phyloP scores from a whole-genome alignment of 208 protist species.

The Trypanosoma melophagium region DNA sequence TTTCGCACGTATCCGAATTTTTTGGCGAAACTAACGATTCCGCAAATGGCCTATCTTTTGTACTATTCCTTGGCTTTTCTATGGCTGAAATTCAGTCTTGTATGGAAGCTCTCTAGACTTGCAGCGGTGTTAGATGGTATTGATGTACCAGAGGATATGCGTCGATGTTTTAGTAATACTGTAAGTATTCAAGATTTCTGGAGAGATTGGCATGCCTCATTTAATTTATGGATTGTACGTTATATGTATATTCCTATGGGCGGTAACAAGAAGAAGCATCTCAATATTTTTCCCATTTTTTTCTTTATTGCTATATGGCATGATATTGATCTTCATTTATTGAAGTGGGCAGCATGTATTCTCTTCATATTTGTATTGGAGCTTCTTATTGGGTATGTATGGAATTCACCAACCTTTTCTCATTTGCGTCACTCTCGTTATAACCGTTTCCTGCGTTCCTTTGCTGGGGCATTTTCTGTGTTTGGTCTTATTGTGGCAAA shows the following conservation, averaged over 20 bases:
- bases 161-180: conserved; percentile 65
- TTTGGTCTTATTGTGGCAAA: conserved; percentile 61
- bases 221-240: conserved; percentile 93
- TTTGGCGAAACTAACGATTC: conserved; percentile 14
- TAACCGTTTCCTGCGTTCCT: conserved; percentile 25
- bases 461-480: conserved; percentile 35
- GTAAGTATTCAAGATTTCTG: conserved; percentile 88
- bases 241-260: conserved; percentile 86
- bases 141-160: conserved; percentile 86
- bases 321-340: conserved; percentile 71
- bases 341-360: conserved; percentile 73
- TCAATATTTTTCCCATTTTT: conserved; percentile 88
- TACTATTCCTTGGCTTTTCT: conserved; percentile 57
- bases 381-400: conserved; percentile 35
- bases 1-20: conserved; percentile 32
- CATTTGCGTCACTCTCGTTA: conserved; percentile 12
- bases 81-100: conserved; percentile 71
- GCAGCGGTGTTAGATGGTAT: conserved; percentile 69
- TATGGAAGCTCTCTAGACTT: conserved; percentile 78
- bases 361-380: conserved; percentile 57
- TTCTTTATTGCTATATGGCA: conserved; percentile 94
- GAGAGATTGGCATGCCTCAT: conserved; percentile 90
- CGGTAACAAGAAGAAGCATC: conserved; percentile 45
- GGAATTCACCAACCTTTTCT: conserved; percentile 9
- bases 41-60: conserved; percentile 30